Evolutionary conservation across 805 yeast species (phyloP).

Genomic region (Candida yuanshanica): DNA sequence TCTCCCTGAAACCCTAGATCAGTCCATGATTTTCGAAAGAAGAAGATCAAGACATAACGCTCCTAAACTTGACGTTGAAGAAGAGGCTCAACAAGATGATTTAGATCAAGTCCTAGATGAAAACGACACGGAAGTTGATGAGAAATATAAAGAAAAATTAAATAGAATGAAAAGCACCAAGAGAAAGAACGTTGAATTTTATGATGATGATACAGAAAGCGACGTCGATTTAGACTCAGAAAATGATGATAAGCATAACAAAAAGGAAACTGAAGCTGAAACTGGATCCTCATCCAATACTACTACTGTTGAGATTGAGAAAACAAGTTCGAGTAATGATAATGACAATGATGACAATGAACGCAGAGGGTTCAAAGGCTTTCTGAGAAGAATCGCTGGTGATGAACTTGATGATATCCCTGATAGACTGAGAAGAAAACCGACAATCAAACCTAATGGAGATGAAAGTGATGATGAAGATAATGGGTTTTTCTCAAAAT

Average conservation of each 20-base stretch:
- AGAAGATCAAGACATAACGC: conserved; percentile 14
- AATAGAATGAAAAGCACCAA: conserved; percentile 9
- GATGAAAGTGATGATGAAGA: conserved; percentile 15
- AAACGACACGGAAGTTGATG: conserved; percentile 5
- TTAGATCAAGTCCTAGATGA: neutral
- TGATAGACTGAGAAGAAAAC: conserved; percentile 3
- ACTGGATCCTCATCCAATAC: neutral
- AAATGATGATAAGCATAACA: conserved; percentile 2
- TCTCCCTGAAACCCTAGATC: conserved; percentile 7
- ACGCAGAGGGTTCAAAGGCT: conserved; percentile 12
- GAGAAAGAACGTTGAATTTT: conserved; percentile 13
- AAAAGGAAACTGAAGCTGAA: neutral
- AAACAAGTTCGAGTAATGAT: neutral
- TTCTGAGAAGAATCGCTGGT: conserved; percentile 16
- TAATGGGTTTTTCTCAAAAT: conserved; percentile 24
- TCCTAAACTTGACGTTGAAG: conserved; percentile 6
- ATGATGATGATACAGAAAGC: conserved; percentile 15
- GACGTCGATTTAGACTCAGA: conserved; percentile 21
- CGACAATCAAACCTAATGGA: conserved; percentile 10
- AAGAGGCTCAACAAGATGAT: conserved; percentile 3
- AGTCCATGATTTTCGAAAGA: conserved; percentile 20
- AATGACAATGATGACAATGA: conserved; percentile 9
- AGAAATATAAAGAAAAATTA: conserved; percentile 15
- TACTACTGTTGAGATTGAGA: neutral
- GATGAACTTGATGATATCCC: conserved; percentile 16